Evolutionary conservation across 2,329 filamentous ascomycete genomes (phyloP).

Genomic region (Paraconiothyrium brasiliense): DNA sequence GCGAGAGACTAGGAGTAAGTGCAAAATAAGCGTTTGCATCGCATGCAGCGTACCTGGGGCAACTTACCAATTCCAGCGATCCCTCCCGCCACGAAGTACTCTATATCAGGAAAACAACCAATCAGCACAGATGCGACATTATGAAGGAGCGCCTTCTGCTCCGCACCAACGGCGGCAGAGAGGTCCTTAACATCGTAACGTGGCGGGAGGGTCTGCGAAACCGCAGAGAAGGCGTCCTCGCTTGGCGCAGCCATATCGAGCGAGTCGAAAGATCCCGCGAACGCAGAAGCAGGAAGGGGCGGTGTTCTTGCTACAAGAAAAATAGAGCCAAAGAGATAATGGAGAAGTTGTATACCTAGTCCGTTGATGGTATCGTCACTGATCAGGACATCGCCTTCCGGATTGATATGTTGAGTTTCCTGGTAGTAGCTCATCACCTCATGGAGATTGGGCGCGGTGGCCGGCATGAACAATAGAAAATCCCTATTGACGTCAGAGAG

Average conservation of each 20-base stretch:
- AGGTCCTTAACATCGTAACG: slow-evolving; percentile 40
- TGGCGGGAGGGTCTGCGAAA: slow-evolving; percentile 49
- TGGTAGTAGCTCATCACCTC: slow-evolving; percentile 92
- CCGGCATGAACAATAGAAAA: slow-evolving; percentile 88
- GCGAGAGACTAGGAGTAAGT: slow-evolving; percentile 71
- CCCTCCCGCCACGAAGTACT: slow-evolving; percentile 97
- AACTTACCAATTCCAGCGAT: slow-evolving; percentile 75
- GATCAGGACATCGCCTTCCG: slow-evolving; percentile 93
- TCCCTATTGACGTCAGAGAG: slow-evolving; percentile 61
- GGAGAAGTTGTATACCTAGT: slow-evolving; percentile 86
- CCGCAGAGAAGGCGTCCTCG: slow-evolving; percentile 30
- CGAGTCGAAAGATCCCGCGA: slow-evolving; percentile 33
- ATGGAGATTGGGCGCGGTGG: slow-evolving; percentile 75
- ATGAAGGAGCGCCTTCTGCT: slow-evolving; percentile 39
- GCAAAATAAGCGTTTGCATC: slow-evolving; percentile 9
- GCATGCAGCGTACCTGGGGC: slow-evolving; percentile 1
- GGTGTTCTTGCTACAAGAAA: slow-evolving; percentile 69
- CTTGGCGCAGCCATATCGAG: slow-evolving; percentile 39
- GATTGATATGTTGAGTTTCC: slow-evolving; percentile 85
- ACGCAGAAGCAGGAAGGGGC: slow-evolving; percentile 39
- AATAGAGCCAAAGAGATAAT: slow-evolving; percentile 79
- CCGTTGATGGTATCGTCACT: slow-evolving; percentile 91
- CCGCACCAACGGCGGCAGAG: slow-evolving; percentile 37
- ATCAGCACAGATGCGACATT: slow-evolving; percentile 61
- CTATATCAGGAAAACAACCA: slow-evolving; percentile 79